phyloP scores from a whole-genome alignment of 2,329 filamentous ascomycete genomes.

The Chaetomium globosum region DNA sequence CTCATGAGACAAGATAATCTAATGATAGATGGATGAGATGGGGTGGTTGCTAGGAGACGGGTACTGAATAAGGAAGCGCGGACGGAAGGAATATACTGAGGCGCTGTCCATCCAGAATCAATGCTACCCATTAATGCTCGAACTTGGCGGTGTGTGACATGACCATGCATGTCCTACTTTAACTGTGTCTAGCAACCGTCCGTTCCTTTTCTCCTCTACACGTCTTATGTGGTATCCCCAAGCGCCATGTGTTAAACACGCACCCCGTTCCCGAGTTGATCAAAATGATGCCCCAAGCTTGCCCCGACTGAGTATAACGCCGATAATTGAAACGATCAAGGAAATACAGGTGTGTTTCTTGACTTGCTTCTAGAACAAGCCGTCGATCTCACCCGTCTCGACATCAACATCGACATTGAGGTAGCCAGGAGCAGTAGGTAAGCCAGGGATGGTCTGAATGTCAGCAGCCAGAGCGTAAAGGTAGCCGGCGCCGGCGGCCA shows the following conservation, averaged over 20 bases:
- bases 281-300: slow-evolving; percentile 16
- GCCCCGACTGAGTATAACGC: slow-evolving; percentile 15
- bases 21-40: slow-evolving; percentile 18
- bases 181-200: background rate
- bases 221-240: slow-evolving; percentile 9
- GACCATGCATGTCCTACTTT: background rate
- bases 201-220: slow-evolving; percentile 11
- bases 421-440: slow-evolving; percentile 93
- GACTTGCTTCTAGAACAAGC: slow-evolving; percentile 70
- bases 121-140: too few species aligned
- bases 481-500: slow-evolving; percentile 93
- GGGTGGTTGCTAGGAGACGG: background rate
- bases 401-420: slow-evolving; percentile 85
- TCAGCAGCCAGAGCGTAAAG: slow-evolving; percentile 94
- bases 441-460: slow-evolving; percentile 95
- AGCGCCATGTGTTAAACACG: slow-evolving; percentile 38
- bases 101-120: background rate
- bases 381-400: slow-evolving; percentile 83
- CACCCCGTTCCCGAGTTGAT: slow-evolving; percentile 34
- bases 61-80: too few species aligned
- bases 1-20: background rate
- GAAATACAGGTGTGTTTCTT: slow-evolving; percentile 6
- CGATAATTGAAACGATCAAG: slow-evolving; percentile 8
- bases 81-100: background rate
- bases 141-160: background rate